phyloP scores from a whole-genome alignment of 352 stramenopile species.

The Phytophthora foliorum region DNA sequence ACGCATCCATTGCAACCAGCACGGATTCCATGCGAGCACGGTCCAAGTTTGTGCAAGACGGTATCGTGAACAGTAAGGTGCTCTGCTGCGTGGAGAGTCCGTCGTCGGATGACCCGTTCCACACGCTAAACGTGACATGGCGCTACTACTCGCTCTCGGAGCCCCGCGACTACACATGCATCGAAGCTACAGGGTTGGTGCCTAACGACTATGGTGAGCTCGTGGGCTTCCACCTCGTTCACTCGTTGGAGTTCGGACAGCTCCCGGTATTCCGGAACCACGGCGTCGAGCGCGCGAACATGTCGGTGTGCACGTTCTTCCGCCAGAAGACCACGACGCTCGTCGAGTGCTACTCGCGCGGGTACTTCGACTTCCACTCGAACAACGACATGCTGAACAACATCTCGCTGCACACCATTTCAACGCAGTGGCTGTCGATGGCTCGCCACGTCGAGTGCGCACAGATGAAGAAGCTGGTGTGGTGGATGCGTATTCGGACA shows the following conservation, averaged over 20 bases:
- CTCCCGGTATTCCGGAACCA: conserved; percentile 43
- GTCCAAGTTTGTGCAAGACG: conserved; percentile 60
- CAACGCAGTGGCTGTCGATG: conserved; percentile 51
- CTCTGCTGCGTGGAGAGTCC: conserved; percentile 42
- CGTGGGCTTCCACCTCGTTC: conserved; percentile 66
- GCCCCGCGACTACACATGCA: conserved; percentile 65
- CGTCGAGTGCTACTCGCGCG: conserved; percentile 52
- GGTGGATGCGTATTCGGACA: conserved; percentile 48
- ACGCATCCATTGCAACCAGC: conserved; percentile 47
- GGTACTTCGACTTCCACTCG: conserved; percentile 60
- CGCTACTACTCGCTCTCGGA: conserved; percentile 48
- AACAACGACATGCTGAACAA: conserved; percentile 56
- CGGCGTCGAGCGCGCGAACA: conserved; percentile 56
- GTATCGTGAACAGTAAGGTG: conserved; percentile 47
- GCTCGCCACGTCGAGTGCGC: conserved; percentile 49
- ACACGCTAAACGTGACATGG: conserved; percentile 64
- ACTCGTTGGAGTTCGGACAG: conserved; percentile 63
- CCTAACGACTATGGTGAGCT: conserved; percentile 45
- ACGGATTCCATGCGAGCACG: conserved; percentile 51
- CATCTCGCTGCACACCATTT: conserved; percentile 52
- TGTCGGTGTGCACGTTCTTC: conserved; percentile 57
- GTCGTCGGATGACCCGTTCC: conserved; percentile 55
- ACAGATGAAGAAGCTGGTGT: conserved; percentile 62
- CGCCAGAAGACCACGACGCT: conserved; percentile 45
- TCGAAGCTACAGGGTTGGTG: conserved; percentile 61